phyloP scores from a whole-genome alignment of 495 filamentous ascomycete genomes.

The Platismatia glauca region DNA sequence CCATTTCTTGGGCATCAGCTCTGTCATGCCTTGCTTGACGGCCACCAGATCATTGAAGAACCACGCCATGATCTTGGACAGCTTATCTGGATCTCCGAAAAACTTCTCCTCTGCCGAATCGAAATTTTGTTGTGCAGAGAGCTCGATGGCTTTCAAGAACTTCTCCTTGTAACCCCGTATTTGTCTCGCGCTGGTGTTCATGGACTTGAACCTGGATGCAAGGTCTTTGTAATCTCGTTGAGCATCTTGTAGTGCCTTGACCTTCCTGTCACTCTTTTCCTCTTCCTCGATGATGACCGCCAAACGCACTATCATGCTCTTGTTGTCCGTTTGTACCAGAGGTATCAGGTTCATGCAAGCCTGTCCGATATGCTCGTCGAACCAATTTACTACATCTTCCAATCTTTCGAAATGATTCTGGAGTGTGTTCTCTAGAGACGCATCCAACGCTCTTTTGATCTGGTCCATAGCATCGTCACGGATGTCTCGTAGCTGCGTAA shows the following conservation, averaged over 20 bases:
- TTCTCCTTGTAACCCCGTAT: conserved; percentile 96
- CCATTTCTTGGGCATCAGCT: conserved; percentile 93
- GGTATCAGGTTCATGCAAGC: conserved; percentile 85
- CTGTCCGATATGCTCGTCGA: conserved; percentile 86
- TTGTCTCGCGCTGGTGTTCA: conserved; percentile 81
- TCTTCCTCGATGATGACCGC: conserved; percentile 90
- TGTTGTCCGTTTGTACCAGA: conserved; percentile 72
- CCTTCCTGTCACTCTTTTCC: conserved; percentile 88
- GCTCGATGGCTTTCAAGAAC: conserved; percentile 70
- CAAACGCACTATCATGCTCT: conserved; percentile 78
- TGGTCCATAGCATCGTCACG: conserved; percentile 94
- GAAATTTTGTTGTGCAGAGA: conserved; percentile 64
- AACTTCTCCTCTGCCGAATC: conserved; percentile 66
- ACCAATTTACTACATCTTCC: conserved; percentile 81
- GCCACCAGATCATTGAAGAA: conserved; percentile 95
- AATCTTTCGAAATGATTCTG: conserved; percentile 82
- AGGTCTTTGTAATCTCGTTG: conserved; percentile 92
- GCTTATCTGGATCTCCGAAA: conserved; percentile 64
- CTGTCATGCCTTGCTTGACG: conserved; percentile 80
- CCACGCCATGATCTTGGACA: conserved; percentile 85
- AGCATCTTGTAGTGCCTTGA: conserved; percentile 83
- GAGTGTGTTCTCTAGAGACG: conserved; percentile 65
- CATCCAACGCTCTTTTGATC: conserved; percentile 64
- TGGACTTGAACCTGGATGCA: conserved; percentile 84
- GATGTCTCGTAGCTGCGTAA: conserved; percentile 86